Evolutionary conservation across 2,329 filamentous ascomycete species (phyloP), one percentile per base, ranked within the genome.

Genomic region (Hypoxylon sp.): DNA sequence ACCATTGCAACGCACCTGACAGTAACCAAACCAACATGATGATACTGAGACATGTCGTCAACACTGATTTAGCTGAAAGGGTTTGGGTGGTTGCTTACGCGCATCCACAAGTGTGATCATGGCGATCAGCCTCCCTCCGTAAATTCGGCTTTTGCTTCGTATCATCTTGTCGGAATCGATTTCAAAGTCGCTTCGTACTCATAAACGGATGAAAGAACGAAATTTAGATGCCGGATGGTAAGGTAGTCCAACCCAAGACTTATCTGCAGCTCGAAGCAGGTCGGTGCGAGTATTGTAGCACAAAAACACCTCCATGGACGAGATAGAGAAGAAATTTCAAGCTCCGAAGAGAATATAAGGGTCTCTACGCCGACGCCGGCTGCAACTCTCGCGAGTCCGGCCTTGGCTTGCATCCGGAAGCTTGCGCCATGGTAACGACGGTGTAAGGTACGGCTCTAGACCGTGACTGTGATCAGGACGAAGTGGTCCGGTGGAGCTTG

Each of bases 1-100:
- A 4, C 30, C 12, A 66, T 64, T 7, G 76, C 22, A 11, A 33
- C 66, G 70, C 48, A 73, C 73, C 68, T 76, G 74, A 51, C 70
- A 73, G 46, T 75, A 75, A 7, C 74, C 74, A 59, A 75, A 76
- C 73, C 73, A 75, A 33, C 73, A 75, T 4, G 72, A 67, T 24
- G 74, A 74, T 50, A 74, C 73, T 75, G 18, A 11, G 36, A 45
- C 7, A 32, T 9, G 22, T 9, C 42, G 30, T 59, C 16, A 61
- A 33, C 9, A 33, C 1, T 22, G 8, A 0, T 30, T 46, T 40
- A 22, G 1, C 4, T 9, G 20, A 75, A 9, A 71, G 71, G 12
- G 73, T 65, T 0, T 72, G 71, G 11, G 3, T 18, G n/a, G 2
- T 16, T 75, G 75, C 72, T 76, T 73, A 72, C 74, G 56, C 2